These are phyloP conservation scores for Acanthamoeba royreba DNA, from an alignment of 208 protist genomes.

Conservation along the genomic window DNA sequence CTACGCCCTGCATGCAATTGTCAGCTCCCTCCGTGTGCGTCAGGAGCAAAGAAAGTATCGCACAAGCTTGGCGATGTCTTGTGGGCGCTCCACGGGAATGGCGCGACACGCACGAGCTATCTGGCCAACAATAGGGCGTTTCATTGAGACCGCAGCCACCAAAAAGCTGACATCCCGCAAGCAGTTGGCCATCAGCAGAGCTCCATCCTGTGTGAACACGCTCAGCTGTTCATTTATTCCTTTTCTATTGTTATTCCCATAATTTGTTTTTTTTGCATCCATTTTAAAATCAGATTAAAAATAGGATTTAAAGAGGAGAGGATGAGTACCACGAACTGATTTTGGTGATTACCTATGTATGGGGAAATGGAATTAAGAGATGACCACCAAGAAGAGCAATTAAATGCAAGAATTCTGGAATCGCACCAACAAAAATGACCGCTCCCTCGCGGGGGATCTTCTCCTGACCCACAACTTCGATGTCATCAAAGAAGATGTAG, in stretches of 20 bases:
- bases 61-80: constrained; percentile 82
- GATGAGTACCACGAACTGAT: constrained; percentile 75
- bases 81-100: constrained; percentile 89
- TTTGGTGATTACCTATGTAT: constrained; percentile 88
- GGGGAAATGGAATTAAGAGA: too few species aligned
- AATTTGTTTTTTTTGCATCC: too few species aligned
- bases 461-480: constrained; percentile 85
- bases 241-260: too few species aligned
- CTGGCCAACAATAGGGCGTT: constrained; percentile 81
- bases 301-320: not conserved
- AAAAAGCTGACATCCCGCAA: constrained; percentile 85
- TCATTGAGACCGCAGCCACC: constrained; percentile 89
- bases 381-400: too few species aligned
- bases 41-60: too few species aligned
- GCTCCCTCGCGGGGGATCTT: constrained; percentile 87
- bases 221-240: too few species aligned
- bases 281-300: too few species aligned
- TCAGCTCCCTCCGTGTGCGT: too few species aligned
- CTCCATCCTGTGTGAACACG: constrained; percentile 86
- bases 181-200: constrained; percentile 87
- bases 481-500: constrained; percentile 90
- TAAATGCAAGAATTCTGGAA: too few species aligned
- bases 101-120: constrained; percentile 86
- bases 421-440: constrained; percentile 88
- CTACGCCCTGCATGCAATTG: constrained; percentile 74